Evolutionary conservation across 139 green algal species (phyloP).

Genomic region (Pycnococcus provasolii): DNA sequence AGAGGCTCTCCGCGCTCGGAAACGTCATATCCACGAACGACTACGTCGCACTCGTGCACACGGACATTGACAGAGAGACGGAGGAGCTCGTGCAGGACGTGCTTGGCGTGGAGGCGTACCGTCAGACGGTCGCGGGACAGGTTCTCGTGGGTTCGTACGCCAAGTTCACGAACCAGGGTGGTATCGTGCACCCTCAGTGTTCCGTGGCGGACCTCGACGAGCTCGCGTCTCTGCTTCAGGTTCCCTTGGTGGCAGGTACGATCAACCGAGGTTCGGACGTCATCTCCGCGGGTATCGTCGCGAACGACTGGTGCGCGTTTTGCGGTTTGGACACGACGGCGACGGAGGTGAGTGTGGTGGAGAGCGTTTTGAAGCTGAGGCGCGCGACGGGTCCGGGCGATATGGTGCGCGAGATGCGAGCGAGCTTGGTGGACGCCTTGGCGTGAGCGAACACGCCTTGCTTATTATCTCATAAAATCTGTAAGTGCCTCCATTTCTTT

Average conservation of each 20-base stretch:
- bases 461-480: no score
- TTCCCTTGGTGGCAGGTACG: constrained; percentile 91
- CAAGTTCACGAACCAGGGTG: constrained; percentile 88
- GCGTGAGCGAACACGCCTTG: constrained; percentile 41
- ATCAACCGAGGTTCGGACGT: constrained; percentile 94
- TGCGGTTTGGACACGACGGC: constrained; percentile 90
- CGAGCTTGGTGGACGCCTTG: constrained; percentile 79
- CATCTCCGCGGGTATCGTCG: constrained; percentile 71
- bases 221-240: constrained; percentile 84
- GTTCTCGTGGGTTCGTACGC: constrained; percentile 89
- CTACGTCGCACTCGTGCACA: constrained; percentile 94
- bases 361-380: constrained; percentile 87
- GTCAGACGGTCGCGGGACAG: constrained; percentile 81
- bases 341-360: constrained; percentile 89
- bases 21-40: constrained; percentile 99
- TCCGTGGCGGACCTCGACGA: constrained; percentile 97
- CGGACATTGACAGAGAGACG: constrained; percentile 90
- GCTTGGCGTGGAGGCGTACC: constrained; percentile 97
- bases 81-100: constrained; percentile 88
- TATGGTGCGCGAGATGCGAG: constrained; percentile 83
- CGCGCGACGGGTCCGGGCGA: constrained; percentile 53
- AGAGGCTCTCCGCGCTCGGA: constrained; percentile 89
- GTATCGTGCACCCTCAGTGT: constrained; percentile 84
- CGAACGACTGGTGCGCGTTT: constrained; percentile 95
- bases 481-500: no score